A percentile compares a stretch with the other conserved stretches of the same genome.
Conservation (phyloP, 2,329 filamentous ascomycete species). For the Fusarium sp. region DNA sequence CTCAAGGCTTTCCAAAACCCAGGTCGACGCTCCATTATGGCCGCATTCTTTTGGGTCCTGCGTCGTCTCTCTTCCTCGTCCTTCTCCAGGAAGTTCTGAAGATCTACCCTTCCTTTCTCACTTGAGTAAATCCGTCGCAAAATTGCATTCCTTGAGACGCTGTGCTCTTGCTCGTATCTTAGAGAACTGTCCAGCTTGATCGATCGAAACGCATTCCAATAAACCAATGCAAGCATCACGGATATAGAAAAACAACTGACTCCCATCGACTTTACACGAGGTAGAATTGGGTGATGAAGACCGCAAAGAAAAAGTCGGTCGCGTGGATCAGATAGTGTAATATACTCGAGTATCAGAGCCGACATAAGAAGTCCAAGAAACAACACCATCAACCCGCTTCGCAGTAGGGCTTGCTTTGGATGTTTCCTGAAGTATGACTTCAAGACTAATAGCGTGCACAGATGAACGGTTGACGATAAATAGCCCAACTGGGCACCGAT, state of each 20-base stretch:
- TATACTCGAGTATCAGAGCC: constrained; percentile 11
- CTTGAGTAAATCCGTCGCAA: constrained; percentile 6
- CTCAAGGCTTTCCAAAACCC: constrained; percentile 4
- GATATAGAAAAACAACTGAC: constrained; percentile 13
- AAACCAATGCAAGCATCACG: constrained; percentile 16
- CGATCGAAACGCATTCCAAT: constrained; percentile 29
- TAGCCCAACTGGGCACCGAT: constrained; percentile 11
- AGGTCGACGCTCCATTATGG: constrained; percentile 1
- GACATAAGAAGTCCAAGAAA: constrained; percentile 23
- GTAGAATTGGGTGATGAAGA: constrained; percentile 3
- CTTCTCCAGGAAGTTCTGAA: not conserved
- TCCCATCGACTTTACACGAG: not conserved
- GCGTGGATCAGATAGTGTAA: constrained; percentile 14
- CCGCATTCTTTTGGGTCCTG: constrained; percentile 3
- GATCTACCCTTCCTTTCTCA: constrained; percentile 2
- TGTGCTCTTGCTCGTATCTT: not conserved
- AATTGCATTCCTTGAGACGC: constrained; percentile 2
- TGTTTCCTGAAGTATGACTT: constrained; percentile 31
- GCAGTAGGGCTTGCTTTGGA: constrained; percentile 15
- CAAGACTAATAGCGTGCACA: constrained; percentile 22
- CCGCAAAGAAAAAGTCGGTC: constrained; percentile 19
- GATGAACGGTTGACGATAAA: constrained; percentile 19
- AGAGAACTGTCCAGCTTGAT: constrained; percentile 12
- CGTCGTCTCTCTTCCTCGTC: not conserved
- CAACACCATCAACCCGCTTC: constrained; percentile 21